Conservation (phyloP, 2,329 filamentous ascomycete species). For the Didymella lethalis region DNA sequence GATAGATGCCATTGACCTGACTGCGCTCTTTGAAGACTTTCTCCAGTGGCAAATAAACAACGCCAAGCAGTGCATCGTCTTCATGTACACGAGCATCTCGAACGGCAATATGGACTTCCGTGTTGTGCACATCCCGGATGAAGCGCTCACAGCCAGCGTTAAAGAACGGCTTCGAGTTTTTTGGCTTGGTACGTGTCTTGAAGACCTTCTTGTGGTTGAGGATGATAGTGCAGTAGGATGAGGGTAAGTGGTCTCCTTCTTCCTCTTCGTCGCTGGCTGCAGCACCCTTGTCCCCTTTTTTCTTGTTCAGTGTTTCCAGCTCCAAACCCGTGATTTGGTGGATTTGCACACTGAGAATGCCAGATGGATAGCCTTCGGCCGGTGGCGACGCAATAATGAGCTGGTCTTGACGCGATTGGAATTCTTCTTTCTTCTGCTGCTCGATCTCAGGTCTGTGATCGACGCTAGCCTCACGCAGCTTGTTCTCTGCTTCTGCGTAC, state of each 20-base stretch:
- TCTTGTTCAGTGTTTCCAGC: slow-evolving; percentile 66
- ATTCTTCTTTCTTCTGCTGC: slow-evolving; percentile 73
- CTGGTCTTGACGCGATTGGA: slow-evolving; percentile 63
- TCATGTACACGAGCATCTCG: slow-evolving; percentile 74
- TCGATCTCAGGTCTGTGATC: slow-evolving; percentile 69
- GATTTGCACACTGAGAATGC: slow-evolving; percentile 73
- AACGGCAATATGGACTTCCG: slow-evolving; percentile 73
- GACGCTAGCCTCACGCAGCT: slow-evolving; percentile 70
- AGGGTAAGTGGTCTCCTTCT: slow-evolving; percentile 69
- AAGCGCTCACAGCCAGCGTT: slow-evolving; percentile 79
- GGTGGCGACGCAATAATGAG: slow-evolving; percentile 75
- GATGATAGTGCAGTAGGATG: slow-evolving; percentile 75
- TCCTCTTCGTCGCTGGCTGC: slow-evolving; percentile 67
- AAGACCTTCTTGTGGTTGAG: slow-evolving; percentile 75
- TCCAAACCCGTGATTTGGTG: slow-evolving; percentile 77
- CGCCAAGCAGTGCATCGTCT: slow-evolving; percentile 72
- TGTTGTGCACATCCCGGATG: slow-evolving; percentile 70
- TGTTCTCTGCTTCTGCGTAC: slow-evolving; percentile 61
- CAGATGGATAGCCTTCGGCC: slow-evolving; percentile 67
- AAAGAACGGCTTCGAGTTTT: slow-evolving; percentile 80
- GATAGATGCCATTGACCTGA: slow-evolving; percentile 71
- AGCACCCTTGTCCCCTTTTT: slow-evolving; percentile 56
- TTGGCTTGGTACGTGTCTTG: slow-evolving; percentile 77
- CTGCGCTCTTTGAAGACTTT: slow-evolving; percentile 69
- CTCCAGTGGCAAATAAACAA: slow-evolving; percentile 71